Percentiles rank a stretch among this genome's conserved stretches.
These are phyloP conservation scores for Pisolithus marmoratus DNA, from an alignment of 768 basidiomycete genomes.

Conservation along the genomic window DNA sequence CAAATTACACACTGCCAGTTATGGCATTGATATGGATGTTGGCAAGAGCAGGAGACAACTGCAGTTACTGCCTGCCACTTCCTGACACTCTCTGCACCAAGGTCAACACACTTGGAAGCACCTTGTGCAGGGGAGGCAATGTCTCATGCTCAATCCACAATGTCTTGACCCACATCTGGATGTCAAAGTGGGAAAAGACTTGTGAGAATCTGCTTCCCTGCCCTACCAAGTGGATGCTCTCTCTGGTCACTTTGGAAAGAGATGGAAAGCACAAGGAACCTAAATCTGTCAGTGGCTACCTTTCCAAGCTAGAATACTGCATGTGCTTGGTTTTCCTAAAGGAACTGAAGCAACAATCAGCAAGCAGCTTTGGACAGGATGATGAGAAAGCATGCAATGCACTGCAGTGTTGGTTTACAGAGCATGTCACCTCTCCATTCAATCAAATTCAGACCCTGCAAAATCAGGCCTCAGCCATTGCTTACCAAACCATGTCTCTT, in stretches of 20 bases:
- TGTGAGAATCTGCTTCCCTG: constrained; percentile 1
- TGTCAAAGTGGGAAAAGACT: neutral
- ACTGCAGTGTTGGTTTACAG: neutral
- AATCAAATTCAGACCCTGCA: neutral
- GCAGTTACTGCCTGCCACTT: neutral
- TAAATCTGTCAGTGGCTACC: no score
- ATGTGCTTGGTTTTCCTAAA: neutral
- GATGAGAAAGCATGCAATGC: neutral
- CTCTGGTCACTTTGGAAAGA: neutral
- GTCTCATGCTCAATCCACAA: neutral
- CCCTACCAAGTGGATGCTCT: constrained; percentile 11
- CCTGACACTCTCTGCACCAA: neutral
- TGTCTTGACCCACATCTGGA: constrained; percentile 9
- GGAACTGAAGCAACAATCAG: neutral
- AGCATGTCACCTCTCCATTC: neutral
- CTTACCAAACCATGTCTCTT: neutral
- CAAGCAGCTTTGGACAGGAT: neutral
- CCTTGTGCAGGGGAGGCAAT: neutral
- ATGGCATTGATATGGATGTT: constrained; percentile 1
- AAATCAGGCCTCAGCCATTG: neutral
- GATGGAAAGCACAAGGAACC: constrained; percentile 4
- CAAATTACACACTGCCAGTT: constrained; percentile 5
- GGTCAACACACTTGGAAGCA: neutral
- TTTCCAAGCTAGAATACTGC: constrained; percentile 4
- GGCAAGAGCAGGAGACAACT: no score